Evolutionary conservation across 768 basidiomycete genomes (phyloP), one percentile per base, ranked within the genome.

Genomic region (Paxillus rubicundulus): DNA sequence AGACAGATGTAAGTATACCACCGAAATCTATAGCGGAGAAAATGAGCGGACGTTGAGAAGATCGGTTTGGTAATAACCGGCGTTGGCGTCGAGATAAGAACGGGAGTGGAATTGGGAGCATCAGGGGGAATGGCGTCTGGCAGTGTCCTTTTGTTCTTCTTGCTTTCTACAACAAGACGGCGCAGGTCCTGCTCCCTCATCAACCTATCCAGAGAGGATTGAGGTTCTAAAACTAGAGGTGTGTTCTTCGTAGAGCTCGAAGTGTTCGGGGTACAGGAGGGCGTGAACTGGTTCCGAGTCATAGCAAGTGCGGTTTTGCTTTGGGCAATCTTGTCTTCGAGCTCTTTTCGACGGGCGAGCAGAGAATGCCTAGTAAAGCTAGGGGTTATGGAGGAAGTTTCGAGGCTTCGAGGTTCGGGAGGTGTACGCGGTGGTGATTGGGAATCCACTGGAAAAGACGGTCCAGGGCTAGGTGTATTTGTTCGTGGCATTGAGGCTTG

Each of bases 321-420:
- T 52, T 62, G 61, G 3, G 72, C 63, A 38, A 78, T 75, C 50
- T 68, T 65, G 50, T 76, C 74, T 57, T 79, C 76, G 27, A 78
- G 60, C 33, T 78, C 77, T 64, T 71, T 77, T 47, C 76, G 74
- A 53, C 73, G 65, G 8, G 72, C 74, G 27, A 74, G 37, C 14
- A 77, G 65, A 16, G 72, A 68, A 12, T 70, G 69, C 54, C 74
- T 76, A 20, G 65, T 62, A 49, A 61, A 72, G 47, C 66, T 74
- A n/a, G 75, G 72, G 14, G 64, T 68, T 41, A 66, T 72, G 2
- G 75, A 72, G 12, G 67, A 60, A 44, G 65, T 72, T 54, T 73
- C 72, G 66, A 73, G 69, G 9, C 71, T 69, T 30, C 68, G 70
- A 17, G 74, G 71, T 52, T 75, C 75, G 16, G 72, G 68, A 8